A percentile compares a stretch with the other conserved stretches of the same genome.
phyloP scores from a whole-genome alignment of 805 yeast species.

The Helenozyma rhizophorensis region DNA sequence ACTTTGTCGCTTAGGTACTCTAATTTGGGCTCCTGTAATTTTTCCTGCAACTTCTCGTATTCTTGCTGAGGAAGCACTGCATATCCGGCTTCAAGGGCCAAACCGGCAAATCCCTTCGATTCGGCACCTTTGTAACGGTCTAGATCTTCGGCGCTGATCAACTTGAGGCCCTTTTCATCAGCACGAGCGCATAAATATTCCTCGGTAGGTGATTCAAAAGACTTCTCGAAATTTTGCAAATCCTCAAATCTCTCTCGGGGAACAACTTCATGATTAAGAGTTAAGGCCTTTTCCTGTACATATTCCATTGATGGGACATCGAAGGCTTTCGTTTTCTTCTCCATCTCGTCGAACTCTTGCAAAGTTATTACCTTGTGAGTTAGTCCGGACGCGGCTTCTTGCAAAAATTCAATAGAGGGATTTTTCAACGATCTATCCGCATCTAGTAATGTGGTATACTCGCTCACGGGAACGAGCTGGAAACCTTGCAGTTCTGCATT shows the following conservation, averaged over 20 bases:
- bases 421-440: background rate
- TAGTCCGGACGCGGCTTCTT: background rate
- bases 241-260: constrained; percentile 4
- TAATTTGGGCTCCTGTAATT: constrained; percentile 9
- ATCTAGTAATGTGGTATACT: too few relatives aligned
- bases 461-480: too few relatives aligned
- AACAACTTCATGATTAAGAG: constrained; percentile 21
- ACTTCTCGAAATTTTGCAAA: constrained; percentile 3
- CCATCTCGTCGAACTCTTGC: constrained; percentile 9
- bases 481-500: constrained; percentile 14
- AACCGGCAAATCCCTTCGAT: constrained; percentile 3
- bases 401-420: constrained; percentile 1
- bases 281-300: constrained; percentile 18
- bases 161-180: constrained; percentile 1
- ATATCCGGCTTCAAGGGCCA: constrained; percentile 8
- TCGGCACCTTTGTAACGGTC: constrained; percentile 1
- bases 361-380: too few relatives aligned
- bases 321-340: constrained; percentile 4
- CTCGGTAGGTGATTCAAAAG: constrained; percentile 2
- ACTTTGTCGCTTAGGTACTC: constrained; percentile 9
- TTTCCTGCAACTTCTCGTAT: constrained; percentile 3
- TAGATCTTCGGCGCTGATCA: constrained; percentile 2
- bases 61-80: constrained; percentile 5
- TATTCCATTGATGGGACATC: constrained; percentile 13
- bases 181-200: constrained; percentile 5